Evolutionary conservation across 2,329 filamentous ascomycete species (phyloP).

Genomic region (Cladosporium sp.): DNA sequence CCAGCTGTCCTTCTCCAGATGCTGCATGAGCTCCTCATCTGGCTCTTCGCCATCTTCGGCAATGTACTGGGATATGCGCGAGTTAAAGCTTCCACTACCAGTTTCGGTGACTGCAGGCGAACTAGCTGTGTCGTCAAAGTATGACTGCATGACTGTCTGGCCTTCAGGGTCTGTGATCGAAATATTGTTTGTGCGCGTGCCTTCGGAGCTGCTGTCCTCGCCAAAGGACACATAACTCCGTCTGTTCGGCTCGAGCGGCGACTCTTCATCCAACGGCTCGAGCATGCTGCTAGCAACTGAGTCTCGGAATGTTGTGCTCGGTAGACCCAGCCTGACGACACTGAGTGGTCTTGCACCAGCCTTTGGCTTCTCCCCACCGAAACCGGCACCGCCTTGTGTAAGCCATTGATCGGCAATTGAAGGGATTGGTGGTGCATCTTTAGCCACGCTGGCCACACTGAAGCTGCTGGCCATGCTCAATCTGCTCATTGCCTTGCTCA

Average conservation of each 20-base stretch:
- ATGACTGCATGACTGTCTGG: conserved; percentile 68
- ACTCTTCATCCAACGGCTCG: conserved; percentile 89
- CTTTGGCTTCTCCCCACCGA: conserved; percentile 45
- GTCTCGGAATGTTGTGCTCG: conserved; percentile 70
- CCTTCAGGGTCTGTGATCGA: conserved; percentile 77
- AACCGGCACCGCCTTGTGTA: conserved; percentile 46
- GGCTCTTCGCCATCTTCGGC: conserved; percentile 89
- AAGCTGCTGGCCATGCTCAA: conserved; percentile 91
- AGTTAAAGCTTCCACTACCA: conserved; percentile 66
- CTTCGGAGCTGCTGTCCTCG: conserved; percentile 65
- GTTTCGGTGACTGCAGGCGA: conserved; percentile 57
- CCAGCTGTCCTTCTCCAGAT: conserved; percentile 89
- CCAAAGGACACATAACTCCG: conserved; percentile 94
- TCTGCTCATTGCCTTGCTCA: conserved; percentile 90
- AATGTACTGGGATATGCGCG: conserved; percentile 78
- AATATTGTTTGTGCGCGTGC: conserved; percentile 63
- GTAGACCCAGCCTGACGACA: conserved; percentile 58
- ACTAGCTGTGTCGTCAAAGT: conserved; percentile 78
- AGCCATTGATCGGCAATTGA: conserved; percentile 95
- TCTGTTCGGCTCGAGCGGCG: conserved; percentile 78
- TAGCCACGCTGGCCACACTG: conserved; percentile 79
- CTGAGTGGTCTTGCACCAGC: conserved; percentile 60
- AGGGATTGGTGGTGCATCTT: conserved; percentile 90
- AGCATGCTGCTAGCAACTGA: conserved; percentile 87
- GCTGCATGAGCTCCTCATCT: conserved; percentile 85